Conservation (phyloP, 306 rosid genomes). For the Dalbergia oliveri region DNA sequence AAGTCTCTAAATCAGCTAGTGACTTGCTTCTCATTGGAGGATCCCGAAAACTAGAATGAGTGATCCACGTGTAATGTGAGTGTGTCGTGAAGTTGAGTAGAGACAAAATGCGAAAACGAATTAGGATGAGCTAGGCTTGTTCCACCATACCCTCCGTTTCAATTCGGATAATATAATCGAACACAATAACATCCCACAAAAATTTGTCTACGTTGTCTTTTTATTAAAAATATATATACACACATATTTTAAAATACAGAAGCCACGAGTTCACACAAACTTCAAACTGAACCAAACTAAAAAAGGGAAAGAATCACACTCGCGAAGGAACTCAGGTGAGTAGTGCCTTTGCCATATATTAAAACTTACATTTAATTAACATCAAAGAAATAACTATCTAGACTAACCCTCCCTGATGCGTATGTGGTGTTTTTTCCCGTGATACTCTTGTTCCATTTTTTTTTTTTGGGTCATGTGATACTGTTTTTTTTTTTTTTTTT, state of each 20-base stretch:
- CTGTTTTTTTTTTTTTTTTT: too few relatives aligned
- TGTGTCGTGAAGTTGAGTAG: background rate
- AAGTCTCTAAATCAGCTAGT: background rate
- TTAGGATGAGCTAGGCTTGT: conserved; percentile 47
- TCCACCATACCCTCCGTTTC: conserved; percentile 53
- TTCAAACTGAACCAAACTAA: background rate
- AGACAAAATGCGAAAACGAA: conserved; percentile 42
- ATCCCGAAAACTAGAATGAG: conserved; percentile 23
- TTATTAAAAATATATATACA: too few relatives aligned
- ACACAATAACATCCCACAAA: conserved; percentile 43
- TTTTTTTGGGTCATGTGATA: too few relatives aligned
- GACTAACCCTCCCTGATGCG: too few relatives aligned
- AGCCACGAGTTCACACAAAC: background rate
- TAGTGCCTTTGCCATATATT: background rate
- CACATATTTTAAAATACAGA: too few relatives aligned
- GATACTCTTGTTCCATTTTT: too few relatives aligned
- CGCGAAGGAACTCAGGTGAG: conserved; percentile 39
- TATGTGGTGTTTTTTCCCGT: too few relatives aligned
- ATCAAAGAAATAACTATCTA: too few relatives aligned
- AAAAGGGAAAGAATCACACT: background rate
- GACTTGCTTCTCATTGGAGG: background rate
- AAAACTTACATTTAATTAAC: too few relatives aligned
- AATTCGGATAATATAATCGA: conserved; percentile 56
- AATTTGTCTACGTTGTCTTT: background rate
- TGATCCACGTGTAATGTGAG: conserved; percentile 37